Evolutionary conservation across 2,329 filamentous ascomycete species (phyloP), one percentile per base, ranked within the genome.

Genomic region (Stemphylium vesicarium): DNA sequence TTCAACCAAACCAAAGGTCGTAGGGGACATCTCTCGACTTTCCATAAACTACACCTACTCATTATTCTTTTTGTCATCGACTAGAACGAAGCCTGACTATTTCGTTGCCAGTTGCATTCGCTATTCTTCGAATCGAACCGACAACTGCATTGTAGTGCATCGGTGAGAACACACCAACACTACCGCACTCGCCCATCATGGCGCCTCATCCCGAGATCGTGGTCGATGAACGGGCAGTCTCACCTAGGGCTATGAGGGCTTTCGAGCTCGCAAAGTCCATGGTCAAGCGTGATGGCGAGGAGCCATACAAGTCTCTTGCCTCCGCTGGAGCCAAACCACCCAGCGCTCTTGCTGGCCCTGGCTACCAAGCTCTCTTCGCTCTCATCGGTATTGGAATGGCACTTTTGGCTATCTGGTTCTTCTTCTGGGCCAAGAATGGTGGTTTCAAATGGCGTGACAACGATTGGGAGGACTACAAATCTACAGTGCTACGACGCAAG

Each of bases 391-490:
- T 87, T 0, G 85, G 79, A 29, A 89, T 98, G 71, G 89, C 95
- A 20, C 55, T 90, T 3, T 84, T 82, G 0, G 85, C 83, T 20
- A 92, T 98, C 71, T 99, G 95, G 93, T 97, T 99, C 84, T 98
- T 99, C 84, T 96, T 77, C 66, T 96, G 91, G 90, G 94, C 94
- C 53, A 94, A 90, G 78, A 96, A 98, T 67, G 95, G 95, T 58
- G 95, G 95, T 12, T 97, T 98, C 80, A 81, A 90, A 60, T 98
- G 92, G 82, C 84, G 84, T 80, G 47, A 96, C 60, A 82, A 86
- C 32, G 95, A 99, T 77, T 99, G 95, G 94, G 94, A 98, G 5
- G 95, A 99, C 71, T 99, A 99, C 85, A 98, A 98, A 75, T 89
- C 90, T 1, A 97, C 94, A 0, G 95, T 99, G 2, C 78, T 99